phyloP scores from a whole-genome alignment of 495 filamentous ascomycete species.

The Sphaerosporella brunnea region DNA sequence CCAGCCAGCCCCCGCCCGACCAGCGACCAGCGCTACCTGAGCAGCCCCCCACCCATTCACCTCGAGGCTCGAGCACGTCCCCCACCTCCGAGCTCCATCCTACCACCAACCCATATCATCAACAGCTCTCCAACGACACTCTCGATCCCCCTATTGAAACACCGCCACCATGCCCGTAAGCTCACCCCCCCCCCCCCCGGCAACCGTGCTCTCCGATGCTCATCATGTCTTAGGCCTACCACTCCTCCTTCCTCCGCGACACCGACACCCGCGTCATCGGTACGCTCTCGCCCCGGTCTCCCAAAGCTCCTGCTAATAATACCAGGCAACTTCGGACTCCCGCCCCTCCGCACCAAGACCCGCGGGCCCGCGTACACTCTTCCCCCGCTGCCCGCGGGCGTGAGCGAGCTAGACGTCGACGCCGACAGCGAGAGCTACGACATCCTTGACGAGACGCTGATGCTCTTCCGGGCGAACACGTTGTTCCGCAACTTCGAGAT shows the following conservation, averaged over 20 bases:
- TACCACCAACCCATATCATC: too few species aligned
- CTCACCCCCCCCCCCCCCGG: background rate
- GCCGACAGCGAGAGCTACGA: constrained; percentile 80
- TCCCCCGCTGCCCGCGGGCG: constrained; percentile 46
- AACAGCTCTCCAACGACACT: too few species aligned
- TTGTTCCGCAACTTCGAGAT: constrained; percentile 99
- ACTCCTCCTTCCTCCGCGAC: constrained; percentile 26
- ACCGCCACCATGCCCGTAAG: constrained; percentile 4
- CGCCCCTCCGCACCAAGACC: constrained; percentile 80
- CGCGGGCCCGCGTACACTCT: constrained; percentile 83
- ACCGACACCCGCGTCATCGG: constrained; percentile 25
- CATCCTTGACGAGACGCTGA: constrained; percentile 80
- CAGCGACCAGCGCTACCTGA: too few species aligned
- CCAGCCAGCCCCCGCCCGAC: too few species aligned
- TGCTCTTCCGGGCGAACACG: constrained; percentile 91
- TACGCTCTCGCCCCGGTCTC: constrained; percentile 7
- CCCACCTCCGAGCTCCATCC: too few species aligned
- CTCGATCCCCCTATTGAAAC: too few species aligned
- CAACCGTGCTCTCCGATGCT: background rate
- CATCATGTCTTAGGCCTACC: constrained; percentile 21
- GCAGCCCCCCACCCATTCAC: too few species aligned
- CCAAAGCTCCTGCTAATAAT: constrained; percentile 7
- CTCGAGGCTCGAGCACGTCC: too few species aligned
- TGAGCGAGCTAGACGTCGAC: constrained; percentile 49
- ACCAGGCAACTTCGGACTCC: constrained; percentile 79